Percentiles rank a stretch among this genome's conserved stretches.
Evolutionary conservation across 352 stramenopile genomes (phyloP).

Genomic region (Globisporangium viniferum): DNA sequence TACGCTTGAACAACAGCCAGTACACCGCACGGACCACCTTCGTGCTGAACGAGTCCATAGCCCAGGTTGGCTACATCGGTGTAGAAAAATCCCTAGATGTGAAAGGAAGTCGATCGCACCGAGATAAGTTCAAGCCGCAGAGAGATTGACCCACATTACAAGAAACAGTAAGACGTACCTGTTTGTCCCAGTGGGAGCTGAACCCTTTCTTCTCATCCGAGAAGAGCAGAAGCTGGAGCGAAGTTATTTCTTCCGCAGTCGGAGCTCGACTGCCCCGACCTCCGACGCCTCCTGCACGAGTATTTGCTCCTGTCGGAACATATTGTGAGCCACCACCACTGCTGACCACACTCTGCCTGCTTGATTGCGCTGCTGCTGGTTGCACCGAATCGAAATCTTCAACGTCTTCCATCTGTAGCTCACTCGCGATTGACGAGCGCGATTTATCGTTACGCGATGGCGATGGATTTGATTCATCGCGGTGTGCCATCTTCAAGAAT

Average conservation of each 20-base stretch:
- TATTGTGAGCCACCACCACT: neutral
- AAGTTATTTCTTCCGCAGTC: constrained; percentile 39
- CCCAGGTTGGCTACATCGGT: constrained; percentile 40
- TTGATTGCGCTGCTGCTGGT: neutral
- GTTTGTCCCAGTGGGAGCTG: constrained; percentile 65
- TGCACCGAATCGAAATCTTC: constrained; percentile 16
- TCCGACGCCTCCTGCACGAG: neutral
- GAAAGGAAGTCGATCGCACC: neutral
- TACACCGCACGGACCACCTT: constrained; percentile 94
- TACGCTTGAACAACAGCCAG: constrained; percentile 93
- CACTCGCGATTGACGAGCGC: constrained; percentile 1
- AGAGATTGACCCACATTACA: neutral
- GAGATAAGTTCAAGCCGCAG: neutral
- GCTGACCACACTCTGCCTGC: neutral
- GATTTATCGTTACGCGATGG: neutral
- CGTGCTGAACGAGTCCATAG: constrained; percentile 91
- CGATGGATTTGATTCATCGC: neutral
- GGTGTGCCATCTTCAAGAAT: neutral
- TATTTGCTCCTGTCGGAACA: neutral
- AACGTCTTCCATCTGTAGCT: constrained; percentile 19
- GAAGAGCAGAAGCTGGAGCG: constrained; percentile 63
- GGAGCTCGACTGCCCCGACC: constrained; percentile 16
- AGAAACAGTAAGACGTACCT: constrained; percentile 25
- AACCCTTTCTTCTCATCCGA: constrained; percentile 49
- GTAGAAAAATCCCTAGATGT: constrained; percentile 64